Base-by-base conservation (phyloP, 352 stramenopile species). In the Pythium chondricola region DNA sequence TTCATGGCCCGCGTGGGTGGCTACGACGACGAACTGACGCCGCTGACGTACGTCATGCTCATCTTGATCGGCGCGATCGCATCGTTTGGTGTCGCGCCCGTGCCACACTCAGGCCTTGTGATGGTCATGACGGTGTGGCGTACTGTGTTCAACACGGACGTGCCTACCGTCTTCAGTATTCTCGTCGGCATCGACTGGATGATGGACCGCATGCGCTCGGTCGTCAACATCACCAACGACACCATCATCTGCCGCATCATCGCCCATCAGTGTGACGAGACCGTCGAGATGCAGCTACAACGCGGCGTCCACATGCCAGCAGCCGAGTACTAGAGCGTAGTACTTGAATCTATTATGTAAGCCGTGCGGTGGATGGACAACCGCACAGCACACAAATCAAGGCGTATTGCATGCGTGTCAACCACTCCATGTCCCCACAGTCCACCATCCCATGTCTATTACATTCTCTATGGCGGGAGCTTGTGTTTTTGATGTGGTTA, bases 221-320 rank as follows among this genome's bases (percentile, higher is more conserved):
- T 88, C 21, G 71, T 86, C 53, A 92, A 89, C 56, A 80, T 92
- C 59, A 87, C 76, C n/a, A 88, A 85, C 58, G 77, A 89, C 61
- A 83, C 75, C 11, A 85, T 88, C 52, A 65, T 89, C 25, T 71
- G 71, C 20, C 75, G 77, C 5, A 89, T 92, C 52, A 83, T 92
- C 40, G 76, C 74, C n/a, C 65, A 79, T 6, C 72, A 86, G 51
- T 82, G 73, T 36, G 71, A 84, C 37, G 75, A 88, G 52, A 79
- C 68, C 17, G 43, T 55, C 38, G 45, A 61, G 8, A 22, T 40
- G 7, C 29, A 61, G 45, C 52, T 61, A n/a, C n/a, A n/a, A n/a
- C n/a, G n/a, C n/a, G n/a, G n/a, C n/a, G n/a, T n/a, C n/a, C n/a
- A n/a, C n/a, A n/a, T n/a, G n/a, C n/a, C n/a, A n/a, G n/a, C n/a